phyloP scores from a whole-genome alignment of 768 basidiomycete genomes.

The Solioccasus polychromus region DNA sequence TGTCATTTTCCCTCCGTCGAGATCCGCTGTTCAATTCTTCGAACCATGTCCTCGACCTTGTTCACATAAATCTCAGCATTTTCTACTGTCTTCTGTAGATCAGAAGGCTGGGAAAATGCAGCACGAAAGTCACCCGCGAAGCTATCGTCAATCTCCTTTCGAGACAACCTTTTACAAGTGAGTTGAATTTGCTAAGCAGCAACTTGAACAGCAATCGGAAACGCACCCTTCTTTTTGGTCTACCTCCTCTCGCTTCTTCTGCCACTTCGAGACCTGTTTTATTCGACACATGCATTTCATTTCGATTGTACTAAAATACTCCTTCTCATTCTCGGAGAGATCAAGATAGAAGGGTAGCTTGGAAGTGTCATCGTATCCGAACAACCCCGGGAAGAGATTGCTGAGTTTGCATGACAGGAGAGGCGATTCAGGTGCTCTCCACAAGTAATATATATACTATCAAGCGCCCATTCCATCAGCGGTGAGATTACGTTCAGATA shows the following conservation, averaged over 20 bases:
- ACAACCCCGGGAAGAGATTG: constrained; percentile 28
- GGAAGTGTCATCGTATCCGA: constrained; percentile 18
- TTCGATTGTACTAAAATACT: constrained; percentile 14
- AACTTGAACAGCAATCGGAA: background rate
- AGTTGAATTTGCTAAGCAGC: background rate
- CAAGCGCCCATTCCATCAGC: background rate
- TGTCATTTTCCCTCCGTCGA: background rate
- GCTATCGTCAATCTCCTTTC: constrained; percentile 8
- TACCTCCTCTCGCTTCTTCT: constrained; percentile 11
- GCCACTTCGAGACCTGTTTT: constrained; percentile 18
- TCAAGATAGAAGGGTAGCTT: constrained; percentile 22
- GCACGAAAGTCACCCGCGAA: constrained; percentile 25
- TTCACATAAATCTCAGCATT: constrained; percentile 25
- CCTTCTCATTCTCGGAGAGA: constrained; percentile 23
- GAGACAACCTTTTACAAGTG: constrained; percentile 7
- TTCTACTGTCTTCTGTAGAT: constrained; percentile 6
- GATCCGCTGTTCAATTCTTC: constrained; percentile 26
- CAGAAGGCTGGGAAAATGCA: constrained; percentile 18
- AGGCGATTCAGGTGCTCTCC: constrained; percentile 27
- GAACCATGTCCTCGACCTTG: constrained; percentile 26
- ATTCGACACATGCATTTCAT: constrained; percentile 20
- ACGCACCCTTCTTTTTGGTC: constrained; percentile 9
- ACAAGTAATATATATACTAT: constrained; percentile 29
- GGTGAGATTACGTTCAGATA: background rate
- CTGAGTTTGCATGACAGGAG: constrained; percentile 18